Conservation (phyloP, 2,329 filamentous ascomycete species). For the Fusarium nodosum region DNA sequence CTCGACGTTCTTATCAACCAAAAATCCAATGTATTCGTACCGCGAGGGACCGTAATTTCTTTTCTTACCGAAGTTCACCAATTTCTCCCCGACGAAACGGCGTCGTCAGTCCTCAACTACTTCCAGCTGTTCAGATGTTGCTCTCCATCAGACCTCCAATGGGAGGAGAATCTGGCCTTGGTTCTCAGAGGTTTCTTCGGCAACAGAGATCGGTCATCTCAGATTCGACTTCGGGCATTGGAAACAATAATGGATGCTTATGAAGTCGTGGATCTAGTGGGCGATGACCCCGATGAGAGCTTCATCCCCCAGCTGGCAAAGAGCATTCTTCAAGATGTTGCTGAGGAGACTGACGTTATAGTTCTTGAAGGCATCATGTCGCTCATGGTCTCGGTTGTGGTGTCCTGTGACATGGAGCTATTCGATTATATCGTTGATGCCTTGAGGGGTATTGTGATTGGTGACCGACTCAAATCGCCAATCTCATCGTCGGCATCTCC, state of each 20-base stretch:
- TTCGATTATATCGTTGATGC: conserved; percentile 71
- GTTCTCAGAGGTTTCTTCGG: conserved; percentile 75
- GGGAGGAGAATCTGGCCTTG: conserved; percentile 73
- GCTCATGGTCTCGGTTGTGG: conserved; percentile 74
- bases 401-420: conserved; percentile 68
- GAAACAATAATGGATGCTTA: conserved; percentile 71
- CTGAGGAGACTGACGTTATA: conserved; percentile 72
- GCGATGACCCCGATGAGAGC: conserved; percentile 70
- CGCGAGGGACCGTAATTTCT: conserved; percentile 74
- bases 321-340: conserved; percentile 71
- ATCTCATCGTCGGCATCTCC: conserved; percentile 50
- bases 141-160: conserved; percentile 77
- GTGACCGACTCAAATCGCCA: conserved; percentile 62
- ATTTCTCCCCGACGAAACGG: conserved; percentile 74
- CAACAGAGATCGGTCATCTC: conserved; percentile 70
- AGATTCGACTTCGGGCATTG: conserved; percentile 73
- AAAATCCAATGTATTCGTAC: conserved; percentile 68
- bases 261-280: conserved; percentile 69
- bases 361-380: conserved; percentile 75
- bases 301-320: conserved; percentile 71
- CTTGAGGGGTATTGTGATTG: conserved; percentile 64
- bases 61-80: conserved; percentile 74
- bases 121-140: conserved; percentile 78
- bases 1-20: conserved; percentile 63
- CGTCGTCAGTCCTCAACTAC: conserved; percentile 74